Evolutionary conservation across 2,329 filamentous ascomycete genomes (phyloP).

Genomic region (Tolypocladium tundrense): DNA sequence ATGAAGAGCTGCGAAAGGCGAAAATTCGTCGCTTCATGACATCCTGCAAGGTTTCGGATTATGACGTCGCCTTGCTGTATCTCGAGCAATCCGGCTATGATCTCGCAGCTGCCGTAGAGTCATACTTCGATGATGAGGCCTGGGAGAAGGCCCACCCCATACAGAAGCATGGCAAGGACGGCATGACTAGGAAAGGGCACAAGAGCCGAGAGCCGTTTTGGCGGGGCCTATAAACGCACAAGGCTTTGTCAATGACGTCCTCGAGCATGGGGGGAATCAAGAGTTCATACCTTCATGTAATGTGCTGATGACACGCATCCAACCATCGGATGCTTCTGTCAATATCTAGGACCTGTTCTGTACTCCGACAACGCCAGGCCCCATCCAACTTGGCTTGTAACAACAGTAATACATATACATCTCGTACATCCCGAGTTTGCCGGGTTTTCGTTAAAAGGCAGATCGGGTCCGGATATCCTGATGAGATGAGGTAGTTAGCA

Average conservation of each 20-base stretch:
- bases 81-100: constrained; percentile 60
- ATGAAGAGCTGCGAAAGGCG: constrained; percentile 60
- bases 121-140: constrained; percentile 59
- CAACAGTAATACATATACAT: constrained; percentile 5
- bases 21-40: constrained; percentile 72
- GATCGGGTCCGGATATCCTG: constrained; percentile 50
- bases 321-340: background rate
- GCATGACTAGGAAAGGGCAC: constrained; percentile 16
- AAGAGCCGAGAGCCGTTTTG: constrained; percentile 21
- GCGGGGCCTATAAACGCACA: constrained; percentile 12
- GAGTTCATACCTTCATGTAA: constrained; percentile 14
- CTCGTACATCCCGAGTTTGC: background rate
- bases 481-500: constrained; percentile 12
- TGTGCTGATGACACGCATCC: constrained; percentile 6
- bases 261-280: constrained; percentile 13
- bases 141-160: constrained; percentile 63
- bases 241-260: background rate
- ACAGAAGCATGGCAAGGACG: constrained; percentile 9
- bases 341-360: background rate
- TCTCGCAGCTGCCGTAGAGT: constrained; percentile 51
- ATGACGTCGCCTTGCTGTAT: constrained; percentile 65
- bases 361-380: background rate
- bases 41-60: constrained; percentile 65
- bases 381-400: constrained; percentile 15
- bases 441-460: constrained; percentile 35